These are phyloP conservation scores for Inga leiocalycina DNA, from an alignment of 306 rosid genomes.

Conservation along the genomic window DNA sequence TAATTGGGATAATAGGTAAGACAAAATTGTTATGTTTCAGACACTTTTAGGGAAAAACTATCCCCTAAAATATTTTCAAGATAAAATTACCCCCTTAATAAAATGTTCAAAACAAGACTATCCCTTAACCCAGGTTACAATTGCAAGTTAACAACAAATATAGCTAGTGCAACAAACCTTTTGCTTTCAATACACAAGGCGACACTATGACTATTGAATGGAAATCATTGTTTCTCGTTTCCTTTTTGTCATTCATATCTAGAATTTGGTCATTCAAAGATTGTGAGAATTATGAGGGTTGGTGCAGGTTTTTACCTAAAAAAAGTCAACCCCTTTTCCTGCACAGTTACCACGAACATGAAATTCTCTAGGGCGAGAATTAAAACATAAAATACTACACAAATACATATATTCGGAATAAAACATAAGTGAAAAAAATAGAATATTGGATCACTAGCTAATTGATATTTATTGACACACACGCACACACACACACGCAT, in stretches of 20 bases:
- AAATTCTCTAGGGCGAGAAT: background rate
- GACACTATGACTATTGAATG: background rate
- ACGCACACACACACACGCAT: too few relatives aligned
- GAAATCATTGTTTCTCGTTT: background rate
- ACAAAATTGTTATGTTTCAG: too few relatives aligned
- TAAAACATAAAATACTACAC: too few relatives aligned
- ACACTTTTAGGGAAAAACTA: too few relatives aligned
- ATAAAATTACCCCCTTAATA: too few relatives aligned
- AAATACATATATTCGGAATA: too few relatives aligned
- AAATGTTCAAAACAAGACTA: too few relatives aligned
- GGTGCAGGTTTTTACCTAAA: background rate
- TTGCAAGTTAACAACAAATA: background rate
- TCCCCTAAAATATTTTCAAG: too few relatives aligned
- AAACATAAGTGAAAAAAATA: too few relatives aligned
- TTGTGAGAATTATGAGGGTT: background rate
- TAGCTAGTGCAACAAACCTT: background rate
- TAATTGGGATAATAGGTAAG: rapidly evolving
- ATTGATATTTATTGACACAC: too few relatives aligned
- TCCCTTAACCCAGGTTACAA: too few relatives aligned
- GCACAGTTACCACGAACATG: background rate
- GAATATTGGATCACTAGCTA: too few relatives aligned
- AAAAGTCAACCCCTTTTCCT: background rate
- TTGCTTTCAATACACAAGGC: background rate
- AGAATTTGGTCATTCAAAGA: background rate
- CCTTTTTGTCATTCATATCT: background rate